A percentile compares a stretch with the other conserved stretches of the same genome.
Evolutionary conservation across 2,329 filamentous ascomycete species (phyloP).

Genomic region (Phyllosticta ampelicida): DNA sequence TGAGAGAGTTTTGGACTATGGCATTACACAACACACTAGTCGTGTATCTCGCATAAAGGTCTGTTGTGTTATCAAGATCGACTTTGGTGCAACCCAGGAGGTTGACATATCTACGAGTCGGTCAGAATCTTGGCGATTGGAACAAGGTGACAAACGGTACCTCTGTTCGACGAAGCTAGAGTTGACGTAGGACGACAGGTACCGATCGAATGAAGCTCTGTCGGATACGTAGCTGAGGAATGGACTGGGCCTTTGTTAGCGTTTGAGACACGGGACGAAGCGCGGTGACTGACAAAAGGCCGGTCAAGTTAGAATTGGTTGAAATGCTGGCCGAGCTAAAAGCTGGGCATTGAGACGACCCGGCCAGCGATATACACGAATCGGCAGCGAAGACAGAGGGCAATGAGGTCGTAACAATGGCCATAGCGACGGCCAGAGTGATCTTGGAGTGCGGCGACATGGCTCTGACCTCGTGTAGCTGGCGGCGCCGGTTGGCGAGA

Average conservation of each 20-base stretch:
- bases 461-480: neutral
- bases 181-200: conserved; percentile 61
- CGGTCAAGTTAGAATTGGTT: conserved; percentile 46
- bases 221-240: conserved; percentile 78
- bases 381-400: neutral
- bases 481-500: neutral
- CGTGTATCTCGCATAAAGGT: conserved; percentile 87
- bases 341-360: conserved; percentile 60
- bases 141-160: conserved; percentile 41
- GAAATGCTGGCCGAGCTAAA: conserved; percentile 65
- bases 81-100: conserved; percentile 71
- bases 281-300: conserved; percentile 47
- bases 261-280: conserved; percentile 1
- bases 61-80: conserved; percentile 64
- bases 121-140: conserved; percentile 11
- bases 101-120: conserved; percentile 57
- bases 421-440: neutral
- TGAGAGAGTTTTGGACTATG: conserved; percentile 80
- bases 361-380: conserved; percentile 56
- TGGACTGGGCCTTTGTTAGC: conserved; percentile 44
- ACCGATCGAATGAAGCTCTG: conserved; percentile 63
- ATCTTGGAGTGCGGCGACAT: neutral
- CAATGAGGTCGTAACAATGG: neutral
- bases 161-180: conserved; percentile 66
- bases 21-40: conserved; percentile 87